Conservation (phyloP, 108 stramenopile genomes). For the Bacterosira constricta region DNA sequence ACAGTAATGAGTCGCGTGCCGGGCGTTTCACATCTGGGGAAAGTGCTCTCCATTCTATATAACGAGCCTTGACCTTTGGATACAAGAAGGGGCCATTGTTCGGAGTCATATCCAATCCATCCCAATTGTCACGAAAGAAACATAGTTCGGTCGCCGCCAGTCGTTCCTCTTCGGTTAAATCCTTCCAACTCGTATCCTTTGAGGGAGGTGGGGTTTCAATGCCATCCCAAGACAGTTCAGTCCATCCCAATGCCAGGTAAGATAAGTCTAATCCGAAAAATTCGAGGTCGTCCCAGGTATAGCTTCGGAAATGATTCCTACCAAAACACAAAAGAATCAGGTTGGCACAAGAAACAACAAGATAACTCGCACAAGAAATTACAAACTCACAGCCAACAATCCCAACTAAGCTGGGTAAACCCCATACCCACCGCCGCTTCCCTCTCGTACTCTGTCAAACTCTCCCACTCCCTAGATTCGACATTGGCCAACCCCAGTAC, state of each 20-base stretch:
- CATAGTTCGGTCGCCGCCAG: slow-evolving; percentile 30
- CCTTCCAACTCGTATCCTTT: slow-evolving; percentile 18
- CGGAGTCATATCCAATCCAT: slow-evolving; percentile 29
- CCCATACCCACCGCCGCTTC: neutral
- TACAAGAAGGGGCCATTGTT: slow-evolving; percentile 26
- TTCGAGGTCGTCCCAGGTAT: slow-evolving; percentile 27
- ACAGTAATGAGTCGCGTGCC: slow-evolving; percentile 23
- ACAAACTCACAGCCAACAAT: slow-evolving; percentile 19
- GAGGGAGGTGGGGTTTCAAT: slow-evolving; percentile 12
- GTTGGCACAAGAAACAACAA: neutral
- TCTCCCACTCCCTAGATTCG: slow-evolving; percentile 25
- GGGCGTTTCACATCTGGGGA: slow-evolving; percentile 15
- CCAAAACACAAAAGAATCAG: neutral
- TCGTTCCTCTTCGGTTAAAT: slow-evolving; percentile 18
- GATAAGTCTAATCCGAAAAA: slow-evolving; percentile 13
- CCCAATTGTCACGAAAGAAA: slow-evolving; percentile 45
- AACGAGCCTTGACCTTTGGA: slow-evolving; percentile 16
- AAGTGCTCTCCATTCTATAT: slow-evolving; percentile 31
- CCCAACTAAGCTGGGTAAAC: slow-evolving; percentile 13
- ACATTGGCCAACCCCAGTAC: slow-evolving; percentile 20
- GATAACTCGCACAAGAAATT: neutral
- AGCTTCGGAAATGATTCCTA: slow-evolving; percentile 31
- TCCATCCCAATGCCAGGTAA: slow-evolving; percentile 23
- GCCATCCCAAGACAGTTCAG: slow-evolving; percentile 30
- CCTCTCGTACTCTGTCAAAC: slow-evolving; percentile 7